Evolutionary conservation across 495 filamentous ascomycete species (phyloP), one percentile per base, ranked within the genome.

Genomic region (Ramalina peruviana): DNA sequence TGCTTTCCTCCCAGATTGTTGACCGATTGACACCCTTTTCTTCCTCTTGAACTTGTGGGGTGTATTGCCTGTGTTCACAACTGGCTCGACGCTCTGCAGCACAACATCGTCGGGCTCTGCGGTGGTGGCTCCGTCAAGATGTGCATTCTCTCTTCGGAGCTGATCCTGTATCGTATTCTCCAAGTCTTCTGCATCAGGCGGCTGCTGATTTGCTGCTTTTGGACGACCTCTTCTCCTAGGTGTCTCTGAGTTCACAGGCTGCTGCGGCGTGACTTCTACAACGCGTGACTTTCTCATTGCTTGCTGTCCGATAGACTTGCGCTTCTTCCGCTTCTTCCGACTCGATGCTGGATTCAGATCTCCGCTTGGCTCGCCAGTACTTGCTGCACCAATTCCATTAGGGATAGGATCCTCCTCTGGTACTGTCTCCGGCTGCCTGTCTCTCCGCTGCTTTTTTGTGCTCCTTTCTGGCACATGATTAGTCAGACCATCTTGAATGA

Each of bases 301-400:
- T 7, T 53, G 49, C 41, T 58, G 56, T 36, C 56, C 56, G 10
- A 58, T 55, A 1, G 56, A 55, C 23, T 58, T 58, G 12, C 52
- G 53, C 46, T 58, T 58, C 49, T 53, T 55, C n/a, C 52, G 43
- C 53, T 46, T 58, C 21, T 58, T 58, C 2, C 13, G 4, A 36
- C 37, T 33, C 13, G 40, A 39, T n/a, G 40, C 43, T 36, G 54
- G 25, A 44, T 23, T 36, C 27, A 19, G 11, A 36, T n/a, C 40
- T n/a, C 38, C 43, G 23, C 17, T 30, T 2, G 36, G 33, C 23
- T 48, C 50, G 16, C n/a, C 4, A 11, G 11, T 12, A 26, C 9
- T 23, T 41, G 40, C 1, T 9, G 3, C 40, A 41, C 2, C 21
- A 1, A n/a, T 23, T 17, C 15, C 19, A 11, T 1, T n/a, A 7